Conservation (phyloP, 176 grass and related monocot genomes). For the Phyllostachys edulis region DNA sequence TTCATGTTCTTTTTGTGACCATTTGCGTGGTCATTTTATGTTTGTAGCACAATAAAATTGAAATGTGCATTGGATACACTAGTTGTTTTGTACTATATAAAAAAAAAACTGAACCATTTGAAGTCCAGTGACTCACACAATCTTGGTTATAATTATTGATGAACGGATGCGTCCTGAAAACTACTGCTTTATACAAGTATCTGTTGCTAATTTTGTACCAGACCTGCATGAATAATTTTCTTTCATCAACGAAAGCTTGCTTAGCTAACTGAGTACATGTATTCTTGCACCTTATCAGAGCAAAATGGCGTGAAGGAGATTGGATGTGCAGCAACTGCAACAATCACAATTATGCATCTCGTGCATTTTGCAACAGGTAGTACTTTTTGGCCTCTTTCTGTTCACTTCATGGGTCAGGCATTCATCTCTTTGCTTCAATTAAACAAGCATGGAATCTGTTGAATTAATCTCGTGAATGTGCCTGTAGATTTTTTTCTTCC, state of each 20-base stretch:
- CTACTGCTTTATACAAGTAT: slow-evolving; percentile 3
- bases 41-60: slow-evolving; percentile 8
- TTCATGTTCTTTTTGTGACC: background rate
- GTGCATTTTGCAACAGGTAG: slow-evolving; percentile 93
- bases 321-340: slow-evolving; percentile 94
- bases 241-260: background rate
- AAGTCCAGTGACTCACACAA: background rate
- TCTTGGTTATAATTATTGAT: background rate
- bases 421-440: background rate
- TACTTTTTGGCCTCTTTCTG: slow-evolving; percentile 3
- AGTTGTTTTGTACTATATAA: background rate
- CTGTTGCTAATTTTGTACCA: background rate
- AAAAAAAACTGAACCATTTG: background rate
- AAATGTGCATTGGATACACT: background rate
- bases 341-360: slow-evolving; percentile 99
- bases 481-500: background rate
- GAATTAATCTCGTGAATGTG: background rate
- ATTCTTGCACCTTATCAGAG: slow-evolving; percentile 45
- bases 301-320: slow-evolving; percentile 96
- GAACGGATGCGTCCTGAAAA: background rate
- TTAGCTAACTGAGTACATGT: background rate
- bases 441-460: background rate
- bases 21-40: slow-evolving; percentile 6
- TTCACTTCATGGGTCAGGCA: background rate
- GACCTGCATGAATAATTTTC: background rate